Percentiles rank a stretch among this genome's conserved stretches.
phyloP scores from a whole-genome alignment of 495 filamentous ascomycete genomes.

The Tricharina praecox region DNA sequence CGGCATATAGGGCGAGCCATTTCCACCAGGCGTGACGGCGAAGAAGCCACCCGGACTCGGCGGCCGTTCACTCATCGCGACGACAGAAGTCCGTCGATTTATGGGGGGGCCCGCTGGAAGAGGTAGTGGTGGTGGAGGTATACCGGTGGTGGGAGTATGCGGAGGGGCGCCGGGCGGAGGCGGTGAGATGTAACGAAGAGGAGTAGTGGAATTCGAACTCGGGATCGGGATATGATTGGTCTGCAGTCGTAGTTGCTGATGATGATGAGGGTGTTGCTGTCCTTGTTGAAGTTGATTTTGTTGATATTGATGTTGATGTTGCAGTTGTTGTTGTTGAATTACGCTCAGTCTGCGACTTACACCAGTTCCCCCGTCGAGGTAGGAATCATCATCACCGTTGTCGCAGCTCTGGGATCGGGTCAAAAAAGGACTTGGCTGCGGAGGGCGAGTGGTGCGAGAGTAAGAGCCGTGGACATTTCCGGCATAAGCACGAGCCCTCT shows the following conservation, averaged over 20 bases:
- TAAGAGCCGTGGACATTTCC: slow-evolving; percentile 1
- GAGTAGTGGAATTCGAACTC: no score
- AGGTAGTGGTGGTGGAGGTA: slow-evolving; percentile 6
- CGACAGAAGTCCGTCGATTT: slow-evolving; percentile 12
- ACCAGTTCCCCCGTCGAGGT: slow-evolving; percentile 22
- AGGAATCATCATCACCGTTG: slow-evolving; percentile 48
- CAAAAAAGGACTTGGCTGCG: slow-evolving; percentile 30
- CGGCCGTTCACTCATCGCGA: slow-evolving; percentile 11
- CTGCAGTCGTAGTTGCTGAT: slow-evolving; percentile 34
- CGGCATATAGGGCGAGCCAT: slow-evolving; percentile 18
- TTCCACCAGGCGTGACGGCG: slow-evolving; percentile 22
- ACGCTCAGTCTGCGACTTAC: slow-evolving; percentile 16
- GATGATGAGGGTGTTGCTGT: slow-evolving; percentile 35
- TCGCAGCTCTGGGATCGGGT: slow-evolving; percentile 59
- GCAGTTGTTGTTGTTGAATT: slow-evolving; percentile 31
- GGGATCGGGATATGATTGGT: no score
- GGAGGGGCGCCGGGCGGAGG: no score
- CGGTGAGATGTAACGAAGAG: no score
- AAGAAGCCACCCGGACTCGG: slow-evolving; percentile 20
- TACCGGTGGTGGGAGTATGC: no score
- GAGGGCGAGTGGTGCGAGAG: slow-evolving; percentile 4
- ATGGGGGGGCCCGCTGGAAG: no score
- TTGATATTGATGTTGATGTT: slow-evolving; percentile 29
- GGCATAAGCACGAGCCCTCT: slow-evolving; percentile 7
- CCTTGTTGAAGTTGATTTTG: slow-evolving; percentile 8